Evolutionary conservation across 371 early-diverging fungal genomes (phyloP).

Genomic region (Chytridium lagenaria): DNA sequence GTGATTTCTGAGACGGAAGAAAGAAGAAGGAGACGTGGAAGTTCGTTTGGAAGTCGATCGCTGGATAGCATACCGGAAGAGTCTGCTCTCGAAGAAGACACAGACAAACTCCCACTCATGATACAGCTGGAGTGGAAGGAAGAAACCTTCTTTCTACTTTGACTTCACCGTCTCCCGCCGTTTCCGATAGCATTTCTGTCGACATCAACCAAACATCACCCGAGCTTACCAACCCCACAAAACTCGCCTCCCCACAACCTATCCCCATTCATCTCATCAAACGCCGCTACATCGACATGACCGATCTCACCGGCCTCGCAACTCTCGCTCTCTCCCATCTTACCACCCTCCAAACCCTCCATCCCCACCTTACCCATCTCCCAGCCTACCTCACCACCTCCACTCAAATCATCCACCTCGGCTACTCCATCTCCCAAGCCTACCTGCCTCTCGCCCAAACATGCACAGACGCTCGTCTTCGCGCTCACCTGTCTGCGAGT

Average conservation of each 20-base stretch:
- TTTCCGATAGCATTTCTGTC: no score
- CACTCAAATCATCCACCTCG: not conserved
- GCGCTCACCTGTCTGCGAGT: not conserved
- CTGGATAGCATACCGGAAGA: no score
- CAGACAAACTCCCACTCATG: no score
- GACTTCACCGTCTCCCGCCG: no score
- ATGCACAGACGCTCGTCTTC: not conserved
- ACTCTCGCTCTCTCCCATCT: not conserved
- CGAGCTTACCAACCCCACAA: not conserved
- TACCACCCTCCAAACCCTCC: constrained; percentile 7
- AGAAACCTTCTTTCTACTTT: not conserved
- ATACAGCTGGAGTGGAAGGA: no score
- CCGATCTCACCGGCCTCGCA: constrained; percentile 18
- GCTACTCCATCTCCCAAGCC: constrained; percentile 4
- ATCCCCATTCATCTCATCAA: not conserved
- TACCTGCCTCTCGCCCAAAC: constrained; percentile 8
- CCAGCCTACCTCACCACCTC: constrained; percentile 14
- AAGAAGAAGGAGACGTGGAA: no score
- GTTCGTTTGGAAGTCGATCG: no score
- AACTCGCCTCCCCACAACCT: not conserved
- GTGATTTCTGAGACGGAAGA: no score
- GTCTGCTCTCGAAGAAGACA: no score
- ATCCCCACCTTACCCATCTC: not conserved
- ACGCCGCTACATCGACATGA: constrained; percentile 18
- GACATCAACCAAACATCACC: no score